These are phyloP conservation scores for Fistulinella staudtii DNA, from an alignment of 1,284 basidiomycete genomes.

Conservation along the genomic window DNA sequence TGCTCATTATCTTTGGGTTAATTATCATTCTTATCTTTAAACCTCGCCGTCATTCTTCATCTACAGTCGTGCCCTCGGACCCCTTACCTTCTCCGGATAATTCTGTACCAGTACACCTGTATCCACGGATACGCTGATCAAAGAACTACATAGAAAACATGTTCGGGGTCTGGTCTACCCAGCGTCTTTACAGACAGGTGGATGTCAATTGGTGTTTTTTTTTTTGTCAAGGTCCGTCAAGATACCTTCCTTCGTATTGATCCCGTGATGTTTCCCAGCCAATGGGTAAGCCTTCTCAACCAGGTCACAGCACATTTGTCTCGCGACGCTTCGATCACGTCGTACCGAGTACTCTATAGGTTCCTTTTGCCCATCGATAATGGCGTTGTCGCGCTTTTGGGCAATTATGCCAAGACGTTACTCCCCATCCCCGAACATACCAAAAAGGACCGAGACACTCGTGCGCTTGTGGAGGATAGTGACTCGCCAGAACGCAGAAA, in stretches of 20 bases:
- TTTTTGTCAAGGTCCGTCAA: conserved; percentile 20
- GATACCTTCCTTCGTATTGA: conserved; percentile 2
- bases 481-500: conserved; percentile 1
- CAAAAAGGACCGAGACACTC: conserved; percentile 1
- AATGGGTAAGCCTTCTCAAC: conserved; percentile 12
- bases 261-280: conserved; percentile 10
- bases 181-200: conserved; percentile 3
- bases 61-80: conserved; percentile 21
- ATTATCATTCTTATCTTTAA: conserved; percentile 81
- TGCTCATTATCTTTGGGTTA: conserved; percentile 86
- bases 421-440: not conserved
- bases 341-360: conserved; percentile 5
- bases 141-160: conserved; percentile 15
- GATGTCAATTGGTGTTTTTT: conserved; percentile 3
- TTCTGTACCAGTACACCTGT: conserved; percentile 32
- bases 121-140: conserved; percentile 34
- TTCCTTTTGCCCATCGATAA: conserved; percentile 21
- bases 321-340: conserved; percentile 8
- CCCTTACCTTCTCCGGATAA: conserved; percentile 19
- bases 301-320: conserved; percentile 4
- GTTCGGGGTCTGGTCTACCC: conserved; percentile 6
- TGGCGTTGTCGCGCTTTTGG: conserved; percentile 11
- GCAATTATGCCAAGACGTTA: conserved; percentile 1
- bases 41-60: conserved; percentile 48
- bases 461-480: conserved; percentile 2